Evolutionary conservation across 1,139 yeast genomes (phyloP).

Genomic region (Geotrichum cucujoidarum): DNA sequence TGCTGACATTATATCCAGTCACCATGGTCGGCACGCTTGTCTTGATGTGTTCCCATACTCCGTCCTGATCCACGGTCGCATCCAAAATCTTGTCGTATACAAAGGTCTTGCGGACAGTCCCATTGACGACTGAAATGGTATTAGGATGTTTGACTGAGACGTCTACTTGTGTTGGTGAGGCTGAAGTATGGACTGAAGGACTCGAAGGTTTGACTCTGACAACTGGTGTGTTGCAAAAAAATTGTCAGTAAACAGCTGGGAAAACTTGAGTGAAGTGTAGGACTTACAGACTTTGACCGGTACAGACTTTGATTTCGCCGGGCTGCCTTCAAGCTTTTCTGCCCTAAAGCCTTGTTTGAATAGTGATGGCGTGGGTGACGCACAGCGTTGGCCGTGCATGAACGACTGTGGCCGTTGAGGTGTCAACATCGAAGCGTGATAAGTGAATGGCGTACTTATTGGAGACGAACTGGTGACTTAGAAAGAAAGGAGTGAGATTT

Average conservation of each 20-base stretch:
- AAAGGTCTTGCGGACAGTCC: not conserved
- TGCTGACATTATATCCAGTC: slow-evolving; percentile 30
- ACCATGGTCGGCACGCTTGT: slow-evolving; percentile 22
- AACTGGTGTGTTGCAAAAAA: too few relatives aligned
- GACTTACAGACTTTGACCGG: not conserved
- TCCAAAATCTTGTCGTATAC: not conserved
- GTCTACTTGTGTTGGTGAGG: not conserved
- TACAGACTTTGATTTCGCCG: not conserved
- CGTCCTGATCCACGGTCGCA: slow-evolving; percentile 21
- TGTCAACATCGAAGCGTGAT: not conserved
- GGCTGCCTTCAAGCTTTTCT: not conserved
- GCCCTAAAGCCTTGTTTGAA: not conserved
- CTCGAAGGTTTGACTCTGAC: not conserved
- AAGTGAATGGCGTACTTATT: too few relatives aligned
- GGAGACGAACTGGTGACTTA: too few relatives aligned
- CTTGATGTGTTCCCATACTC: slow-evolving; percentile 25
- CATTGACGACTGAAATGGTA: not conserved
- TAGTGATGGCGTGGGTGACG: not conserved
- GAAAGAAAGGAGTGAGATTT: too few relatives aligned
- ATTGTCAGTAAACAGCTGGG: not conserved
- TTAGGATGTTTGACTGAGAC: not conserved
- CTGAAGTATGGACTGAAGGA: not conserved
- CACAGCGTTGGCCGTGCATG: not conserved
- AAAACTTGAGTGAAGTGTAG: not conserved
- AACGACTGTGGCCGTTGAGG: not conserved